These are phyloP conservation scores for Echium plantagineum DNA, from an alignment of 257 asterid species.

Conservation along the genomic window DNA sequence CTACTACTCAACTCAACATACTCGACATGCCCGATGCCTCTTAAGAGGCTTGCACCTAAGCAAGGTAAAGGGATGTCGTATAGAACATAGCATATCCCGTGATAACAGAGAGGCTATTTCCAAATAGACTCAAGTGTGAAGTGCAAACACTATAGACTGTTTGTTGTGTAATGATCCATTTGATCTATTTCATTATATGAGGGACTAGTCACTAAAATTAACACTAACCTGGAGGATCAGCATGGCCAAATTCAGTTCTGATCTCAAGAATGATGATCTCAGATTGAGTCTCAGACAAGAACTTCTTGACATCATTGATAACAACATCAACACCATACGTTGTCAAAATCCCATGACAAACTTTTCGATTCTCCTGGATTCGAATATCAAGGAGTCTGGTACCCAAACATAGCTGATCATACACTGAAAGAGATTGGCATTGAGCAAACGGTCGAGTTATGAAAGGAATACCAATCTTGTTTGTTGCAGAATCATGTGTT, in stretches of 20 bases:
- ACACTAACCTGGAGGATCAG: conserved; percentile 59
- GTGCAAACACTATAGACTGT: too few relatives aligned
- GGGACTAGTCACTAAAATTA: too few relatives aligned
- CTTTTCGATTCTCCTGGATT: conserved; percentile 58
- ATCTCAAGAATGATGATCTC: conserved; percentile 71
- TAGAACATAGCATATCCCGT: too few relatives aligned
- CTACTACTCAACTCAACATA: too few relatives aligned
- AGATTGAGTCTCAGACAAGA: conserved; percentile 51
- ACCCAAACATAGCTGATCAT: conserved; percentile 58
- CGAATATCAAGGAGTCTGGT: conserved; percentile 62
- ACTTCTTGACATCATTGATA: conserved; percentile 44
- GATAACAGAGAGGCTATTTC: too few relatives aligned
- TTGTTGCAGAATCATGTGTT: conserved; percentile 86
- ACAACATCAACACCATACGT: conserved; percentile 53
- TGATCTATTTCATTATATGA: too few relatives aligned
- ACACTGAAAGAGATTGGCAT: conserved; percentile 67
- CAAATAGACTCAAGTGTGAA: too few relatives aligned
- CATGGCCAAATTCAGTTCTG: conserved; percentile 84
- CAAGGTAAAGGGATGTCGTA: too few relatives aligned
- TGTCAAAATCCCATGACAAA: conserved; percentile 72
- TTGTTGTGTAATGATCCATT: too few relatives aligned
- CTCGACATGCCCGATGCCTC: too few relatives aligned
- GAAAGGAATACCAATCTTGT: conserved; percentile 61
- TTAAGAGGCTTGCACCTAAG: too few relatives aligned
- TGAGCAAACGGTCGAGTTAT: conserved; percentile 75